These are phyloP conservation scores for Gossypium turneri DNA, from an alignment of 345 rosid species.

Conservation along the genomic window DNA sequence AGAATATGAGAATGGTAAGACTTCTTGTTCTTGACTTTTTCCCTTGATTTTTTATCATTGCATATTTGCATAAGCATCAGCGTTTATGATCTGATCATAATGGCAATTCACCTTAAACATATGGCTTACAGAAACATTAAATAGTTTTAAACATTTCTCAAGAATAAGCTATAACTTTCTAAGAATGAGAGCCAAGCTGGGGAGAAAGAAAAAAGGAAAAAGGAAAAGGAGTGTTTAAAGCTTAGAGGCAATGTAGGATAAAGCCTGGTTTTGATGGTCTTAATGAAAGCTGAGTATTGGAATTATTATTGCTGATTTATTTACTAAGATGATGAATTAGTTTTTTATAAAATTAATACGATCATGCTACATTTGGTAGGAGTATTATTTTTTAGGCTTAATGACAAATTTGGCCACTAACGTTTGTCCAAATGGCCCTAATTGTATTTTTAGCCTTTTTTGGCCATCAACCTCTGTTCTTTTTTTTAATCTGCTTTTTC, in stretches of 20 bases:
- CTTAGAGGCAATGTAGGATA: background rate
- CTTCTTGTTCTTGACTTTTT: background rate
- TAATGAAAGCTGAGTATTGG: background rate
- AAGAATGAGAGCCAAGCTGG: background rate
- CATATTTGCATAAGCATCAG: background rate
- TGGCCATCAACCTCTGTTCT: no score
- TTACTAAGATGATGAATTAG: background rate
- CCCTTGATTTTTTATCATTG: background rate
- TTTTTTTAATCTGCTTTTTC: no score
- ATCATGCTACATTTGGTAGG: background rate
- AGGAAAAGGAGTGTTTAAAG: background rate
- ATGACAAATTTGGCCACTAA: no score
- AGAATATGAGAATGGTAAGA: slow-evolving; percentile 84
- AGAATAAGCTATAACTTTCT: background rate
- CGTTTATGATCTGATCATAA: background rate
- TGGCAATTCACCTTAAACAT: background rate
- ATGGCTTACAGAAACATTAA: background rate
- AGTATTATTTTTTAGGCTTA: no score
- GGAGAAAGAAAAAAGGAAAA: background rate
- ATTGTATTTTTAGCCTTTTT: no score
- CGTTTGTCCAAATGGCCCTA: no score
- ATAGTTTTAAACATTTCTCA: background rate
- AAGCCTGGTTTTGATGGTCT: background rate
- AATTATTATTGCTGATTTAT: background rate
- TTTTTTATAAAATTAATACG: background rate